phyloP scores from a whole-genome alignment of 2,329 filamentous ascomycete genomes.

The Aspergillus pseudoviridinutans region DNA sequence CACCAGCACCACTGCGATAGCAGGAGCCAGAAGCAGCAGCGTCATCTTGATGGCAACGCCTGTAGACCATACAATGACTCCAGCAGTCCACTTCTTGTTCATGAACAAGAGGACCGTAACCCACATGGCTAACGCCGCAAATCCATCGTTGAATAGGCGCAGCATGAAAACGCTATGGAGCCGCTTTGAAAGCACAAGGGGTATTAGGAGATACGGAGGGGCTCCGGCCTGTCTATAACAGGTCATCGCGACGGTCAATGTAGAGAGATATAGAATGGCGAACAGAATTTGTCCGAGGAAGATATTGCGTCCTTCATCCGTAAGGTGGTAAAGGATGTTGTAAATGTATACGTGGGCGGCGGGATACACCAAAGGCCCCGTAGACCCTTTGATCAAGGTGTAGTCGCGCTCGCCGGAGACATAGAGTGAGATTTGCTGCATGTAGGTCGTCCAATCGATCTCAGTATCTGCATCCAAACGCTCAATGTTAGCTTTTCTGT shows the following conservation, averaged over 20 bases:
- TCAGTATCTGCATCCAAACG: conserved; percentile 69
- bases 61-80: conserved; percentile 67
- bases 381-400: conserved; percentile 75
- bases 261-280: conserved; percentile 70
- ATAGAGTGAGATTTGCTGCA: conserved; percentile 83
- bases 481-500: conserved; percentile 13
- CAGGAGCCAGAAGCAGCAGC: conserved; percentile 75
- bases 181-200: conserved; percentile 84
- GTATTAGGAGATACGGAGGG: conserved; percentile 80
- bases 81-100: conserved; percentile 67
- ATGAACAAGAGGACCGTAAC: conserved; percentile 75
- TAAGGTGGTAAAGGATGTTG: conserved; percentile 71
- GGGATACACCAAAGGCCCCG: conserved; percentile 91
- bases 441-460: conserved; percentile 96
- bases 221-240: conserved; percentile 59
- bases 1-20: conserved; percentile 71
- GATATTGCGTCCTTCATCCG: conserved; percentile 71
- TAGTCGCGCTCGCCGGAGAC: conserved; percentile 86
- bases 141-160: conserved; percentile 92
- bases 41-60: conserved; percentile 96
- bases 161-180: conserved; percentile 91
- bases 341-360: conserved; percentile 93
- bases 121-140: conserved; percentile 81
- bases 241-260: conserved; percentile 70
- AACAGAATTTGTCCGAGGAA: conserved; percentile 80